Base-by-base conservation (phyloP, 176 grass and related monocot genomes). In the Poa pratensis region DNA sequence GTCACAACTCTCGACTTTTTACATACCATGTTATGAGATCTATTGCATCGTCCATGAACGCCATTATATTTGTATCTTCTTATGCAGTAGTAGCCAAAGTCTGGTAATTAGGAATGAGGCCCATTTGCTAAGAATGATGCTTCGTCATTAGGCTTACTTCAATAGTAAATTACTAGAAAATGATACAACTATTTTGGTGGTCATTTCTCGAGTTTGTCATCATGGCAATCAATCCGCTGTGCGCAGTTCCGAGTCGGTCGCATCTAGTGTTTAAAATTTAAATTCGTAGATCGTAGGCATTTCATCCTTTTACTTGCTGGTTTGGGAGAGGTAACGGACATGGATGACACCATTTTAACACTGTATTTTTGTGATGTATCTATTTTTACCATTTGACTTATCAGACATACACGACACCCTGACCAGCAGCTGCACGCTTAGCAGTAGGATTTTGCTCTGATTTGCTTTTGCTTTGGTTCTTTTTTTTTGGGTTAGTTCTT, bases 141-240 rank as follows among this genome's bases (percentile, higher is more conserved):
- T 66, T 66, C 15, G 62, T 66, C 62, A 34, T 66, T 65, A 65
- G 61, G 61, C 57, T 26, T 66, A 66, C 30, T 34, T 34, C 28
- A 34, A 34, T 66, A 66, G 62, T 34, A 66, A 34, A 66, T 15
- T 28, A 66, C 15, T 17, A 66, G 62, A 66, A 16, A 66, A 34
- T 66, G 23, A 66, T 66, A 34, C 27, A 66, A 34, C 2, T 18
- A 66, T 66, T 66, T 66, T 66, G 5, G 17, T 66, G 27, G 28
- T 18, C 62, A 66, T 27, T 66, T 66, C 62, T 28, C 27, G 28
- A 66, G 27, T 34, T 66, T 66, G 27, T 3, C 62, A 65, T 32
- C 28, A 65, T 3, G 32, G 15, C 6, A 65, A 34, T 65, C 62
- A 65, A 65, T 65, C 27, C 6, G 16, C 15, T 61, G 14, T 22